These are phyloP conservation scores for Pseudozyma flocculosa DNA, from an alignment of 1,284 basidiomycete species.

Conservation along the genomic window DNA sequence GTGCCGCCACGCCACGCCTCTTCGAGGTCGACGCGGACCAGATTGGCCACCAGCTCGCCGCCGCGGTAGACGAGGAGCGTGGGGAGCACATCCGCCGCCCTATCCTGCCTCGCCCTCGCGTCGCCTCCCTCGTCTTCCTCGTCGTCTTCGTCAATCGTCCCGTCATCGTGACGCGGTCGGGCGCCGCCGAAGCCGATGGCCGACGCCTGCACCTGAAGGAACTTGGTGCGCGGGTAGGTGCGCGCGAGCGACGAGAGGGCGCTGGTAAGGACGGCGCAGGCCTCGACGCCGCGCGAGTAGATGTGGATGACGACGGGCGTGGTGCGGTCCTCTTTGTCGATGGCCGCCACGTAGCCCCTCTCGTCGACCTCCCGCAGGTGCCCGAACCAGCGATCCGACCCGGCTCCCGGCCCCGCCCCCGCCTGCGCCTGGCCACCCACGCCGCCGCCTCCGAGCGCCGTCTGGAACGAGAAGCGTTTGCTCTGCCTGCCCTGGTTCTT, in stretches of 20 bases:
- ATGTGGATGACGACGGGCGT: constrained; percentile 46
- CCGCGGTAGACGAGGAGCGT: constrained; percentile 46
- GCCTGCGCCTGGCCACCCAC: too few species aligned
- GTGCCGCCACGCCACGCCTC: constrained; percentile 29
- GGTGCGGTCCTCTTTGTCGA: constrained; percentile 33
- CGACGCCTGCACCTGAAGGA: constrained; percentile 43
- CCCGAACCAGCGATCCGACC: constrained; percentile 33
- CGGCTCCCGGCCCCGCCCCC: too few species aligned
- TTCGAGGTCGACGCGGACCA: constrained; percentile 46
- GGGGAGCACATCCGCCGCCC: constrained; percentile 34
- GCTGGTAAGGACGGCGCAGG: constrained; percentile 36
- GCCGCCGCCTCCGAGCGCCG: too few species aligned
- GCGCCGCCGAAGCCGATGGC: constrained; percentile 41
- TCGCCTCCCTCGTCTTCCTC: constrained; percentile 39
- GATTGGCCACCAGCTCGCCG: constrained; percentile 39
- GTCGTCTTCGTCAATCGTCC: constrained; percentile 10
- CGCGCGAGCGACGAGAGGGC: constrained; percentile 37
- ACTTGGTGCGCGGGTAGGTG: constrained; percentile 41
- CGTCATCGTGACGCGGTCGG: constrained; percentile 2
- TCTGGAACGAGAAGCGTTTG: constrained; percentile 2
- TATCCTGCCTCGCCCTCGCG: constrained; percentile 11
- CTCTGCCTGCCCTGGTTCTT: constrained; percentile 8
- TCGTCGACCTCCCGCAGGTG: constrained; percentile 48
- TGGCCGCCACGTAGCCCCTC: constrained; percentile 39
- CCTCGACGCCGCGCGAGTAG: constrained; percentile 41